Evolutionary conservation across 2,329 filamentous ascomycete genomes (phyloP), one percentile per base, ranked within the genome.

Genomic region (Aurifilum marmelostoma): DNA sequence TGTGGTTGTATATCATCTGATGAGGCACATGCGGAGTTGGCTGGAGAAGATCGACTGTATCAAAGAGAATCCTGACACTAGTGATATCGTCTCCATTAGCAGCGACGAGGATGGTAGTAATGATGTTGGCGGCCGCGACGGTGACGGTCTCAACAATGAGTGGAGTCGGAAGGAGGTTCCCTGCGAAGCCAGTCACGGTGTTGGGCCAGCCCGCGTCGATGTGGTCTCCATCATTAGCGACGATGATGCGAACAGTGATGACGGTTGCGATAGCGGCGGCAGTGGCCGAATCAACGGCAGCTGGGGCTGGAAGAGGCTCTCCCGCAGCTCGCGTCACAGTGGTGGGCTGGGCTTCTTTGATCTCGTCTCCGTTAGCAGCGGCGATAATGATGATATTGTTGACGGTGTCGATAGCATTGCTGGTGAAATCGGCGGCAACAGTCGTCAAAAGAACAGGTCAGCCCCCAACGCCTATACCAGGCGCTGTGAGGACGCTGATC

Each of bases 1-100:
- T 0, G 80, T 80, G 37, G 84, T 85, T 0, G 87, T 87, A 2
- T 78, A 79, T 34, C 77, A 83, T 0, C 74, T 88, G 0, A 87
- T 84, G 71, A 75, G 76, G n/a, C 83, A 87, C 63, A 73, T 88
- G 11, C 77, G 82, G 24, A 71, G 76, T 9, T 85, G 82, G 79
- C 74, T 88, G 1, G 75, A 85, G 18, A 71, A 75, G 1, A 74
- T 80, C 27, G 86, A 88, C 66, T 75, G 78, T 0, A 74, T 83
- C 24, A 59, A 43, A 21, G 72, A 52, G 12, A 21, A 27, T 12
- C 70, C 68, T 18, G 47, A 56, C 9, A 34, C 58, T 5, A 29
- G 43, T 12, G 62, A 67, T 18, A 8, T 67, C 52, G 34, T 70
- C 37, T 21, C 29, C 54, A 21, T 71, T 37, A 32, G n/a, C 34